Percentiles rank a stretch among this genome's conserved stretches.
Conservation (phyloP, 768 basidiomycete genomes). For the Boletus patriciae region DNA sequence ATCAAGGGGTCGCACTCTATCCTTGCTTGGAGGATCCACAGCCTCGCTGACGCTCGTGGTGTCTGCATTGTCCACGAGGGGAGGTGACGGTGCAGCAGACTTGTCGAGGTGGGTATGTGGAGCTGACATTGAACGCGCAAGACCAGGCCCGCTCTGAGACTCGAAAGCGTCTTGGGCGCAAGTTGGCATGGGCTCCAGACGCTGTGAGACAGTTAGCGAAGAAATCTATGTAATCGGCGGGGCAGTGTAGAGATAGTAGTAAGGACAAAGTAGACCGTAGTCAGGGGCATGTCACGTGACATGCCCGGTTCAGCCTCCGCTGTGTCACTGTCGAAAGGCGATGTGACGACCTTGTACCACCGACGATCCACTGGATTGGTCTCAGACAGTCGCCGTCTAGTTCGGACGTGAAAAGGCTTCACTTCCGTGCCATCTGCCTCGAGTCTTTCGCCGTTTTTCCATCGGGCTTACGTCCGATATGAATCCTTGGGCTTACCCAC, state of each 20-base stretch:
- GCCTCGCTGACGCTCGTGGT: conserved; percentile 2
- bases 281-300: conserved; percentile 9
- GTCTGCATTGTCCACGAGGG: conserved; percentile 4
- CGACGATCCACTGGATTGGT: background rate
- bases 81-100: conserved; percentile 4
- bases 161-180: background rate
- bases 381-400: background rate
- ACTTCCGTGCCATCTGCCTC: background rate
- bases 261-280: background rate
- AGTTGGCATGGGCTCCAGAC: background rate
- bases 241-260: background rate
- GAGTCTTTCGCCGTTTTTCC: background rate
- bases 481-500: background rate
- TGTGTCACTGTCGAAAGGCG: no score
- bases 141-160: background rate
- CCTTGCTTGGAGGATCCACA: conserved; percentile 3
- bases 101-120: conserved; percentile 9
- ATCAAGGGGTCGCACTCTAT: conserved; percentile 45
- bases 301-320: no score
- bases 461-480: background rate
- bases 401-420: background rate
- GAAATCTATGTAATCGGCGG: background rate
- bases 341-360: no score
- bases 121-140: conserved; percentile 10
- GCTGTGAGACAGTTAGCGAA: background rate